Evolutionary conservation across 176 grass and related monocot species (phyloP).

Genomic region (Oryza officinalis): DNA sequence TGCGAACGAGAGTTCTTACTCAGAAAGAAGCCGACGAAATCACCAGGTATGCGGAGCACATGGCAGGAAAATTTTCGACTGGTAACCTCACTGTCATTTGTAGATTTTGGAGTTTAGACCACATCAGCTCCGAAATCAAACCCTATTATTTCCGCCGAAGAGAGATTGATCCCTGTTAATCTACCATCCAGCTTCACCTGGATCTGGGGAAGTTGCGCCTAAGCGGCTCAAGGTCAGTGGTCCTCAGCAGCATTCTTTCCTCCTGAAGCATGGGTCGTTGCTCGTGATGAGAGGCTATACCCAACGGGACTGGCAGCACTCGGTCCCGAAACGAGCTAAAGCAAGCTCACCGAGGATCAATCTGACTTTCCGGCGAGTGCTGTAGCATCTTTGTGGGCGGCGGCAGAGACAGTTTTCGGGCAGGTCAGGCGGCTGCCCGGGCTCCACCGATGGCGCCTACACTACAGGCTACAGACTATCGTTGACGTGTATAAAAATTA

Average conservation of each 20-base stretch:
- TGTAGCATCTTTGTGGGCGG: not conserved
- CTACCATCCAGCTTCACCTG: constrained; percentile 22
- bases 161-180: not conserved
- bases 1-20: constrained; percentile 78
- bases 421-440: too few relatives aligned
- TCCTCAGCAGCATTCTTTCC: constrained; percentile 45
- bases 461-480: too few relatives aligned
- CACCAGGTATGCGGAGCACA: constrained; percentile 25
- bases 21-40: constrained; percentile 65
- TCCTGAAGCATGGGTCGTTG: constrained; percentile 81
- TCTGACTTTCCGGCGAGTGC: constrained; percentile 71
- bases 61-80: not conserved
- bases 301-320: constrained; percentile 87
- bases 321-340: constrained; percentile 70
- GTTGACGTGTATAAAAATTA: too few relatives aligned
- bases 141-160: not conserved
- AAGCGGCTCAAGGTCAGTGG: constrained; percentile 50
- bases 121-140: not conserved
- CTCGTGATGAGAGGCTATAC: constrained; percentile 83
- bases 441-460: too few relatives aligned
- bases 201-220: constrained; percentile 21
- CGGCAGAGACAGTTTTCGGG: too few relatives aligned
- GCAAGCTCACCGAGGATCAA: constrained; percentile 69
- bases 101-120: not conserved
- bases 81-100: not conserved